Evolutionary conservation across 1,139 yeast species (phyloP).

Genomic region (Nakaseomyces nivariensis): DNA sequence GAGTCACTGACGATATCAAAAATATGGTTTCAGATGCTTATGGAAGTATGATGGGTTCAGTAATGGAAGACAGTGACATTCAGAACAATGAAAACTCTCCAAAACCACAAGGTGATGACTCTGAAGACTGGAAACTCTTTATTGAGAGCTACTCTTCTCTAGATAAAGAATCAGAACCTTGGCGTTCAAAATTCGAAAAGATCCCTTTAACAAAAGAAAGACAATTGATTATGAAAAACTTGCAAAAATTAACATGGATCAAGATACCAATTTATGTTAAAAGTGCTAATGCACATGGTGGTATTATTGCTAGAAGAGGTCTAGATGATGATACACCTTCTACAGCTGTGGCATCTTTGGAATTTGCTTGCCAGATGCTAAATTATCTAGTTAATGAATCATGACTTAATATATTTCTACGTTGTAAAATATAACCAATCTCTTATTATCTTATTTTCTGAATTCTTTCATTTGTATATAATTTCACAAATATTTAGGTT

Average conservation of each 20-base stretch:
- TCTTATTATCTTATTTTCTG: too few relatives aligned
- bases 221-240: slow-evolving; percentile 36
- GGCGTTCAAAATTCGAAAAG: slow-evolving; percentile 12
- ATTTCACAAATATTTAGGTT: too few relatives aligned
- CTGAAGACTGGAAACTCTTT: slow-evolving; percentile 19
- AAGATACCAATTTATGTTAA: slow-evolving; percentile 58
- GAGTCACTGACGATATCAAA: slow-evolving; percentile 17
- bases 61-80: slow-evolving; percentile 10
- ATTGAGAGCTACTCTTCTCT: slow-evolving; percentile 17
- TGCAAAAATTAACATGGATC: slow-evolving; percentile 52
- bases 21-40: slow-evolving; percentile 19
- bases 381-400: slow-evolving; percentile 10
- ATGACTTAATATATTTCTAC: background rate
- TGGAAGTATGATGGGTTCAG: slow-evolving; percentile 11
- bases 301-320: slow-evolving; percentile 61
- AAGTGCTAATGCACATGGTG: slow-evolving; percentile 63
- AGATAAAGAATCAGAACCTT: slow-evolving; percentile 7
- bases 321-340: slow-evolving; percentile 27
- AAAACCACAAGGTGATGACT: slow-evolving; percentile 8
- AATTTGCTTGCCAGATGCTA: slow-evolving; percentile 21
- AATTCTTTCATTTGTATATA: too few relatives aligned
- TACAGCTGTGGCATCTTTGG: slow-evolving; percentile 24
- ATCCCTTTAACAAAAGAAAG: slow-evolving; percentile 39
- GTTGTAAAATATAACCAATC: too few relatives aligned
- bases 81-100: slow-evolving; percentile 9